Evolutionary conservation across 805 yeast species (phyloP).

Genomic region (Hanseniaspora valbyensis): DNA sequence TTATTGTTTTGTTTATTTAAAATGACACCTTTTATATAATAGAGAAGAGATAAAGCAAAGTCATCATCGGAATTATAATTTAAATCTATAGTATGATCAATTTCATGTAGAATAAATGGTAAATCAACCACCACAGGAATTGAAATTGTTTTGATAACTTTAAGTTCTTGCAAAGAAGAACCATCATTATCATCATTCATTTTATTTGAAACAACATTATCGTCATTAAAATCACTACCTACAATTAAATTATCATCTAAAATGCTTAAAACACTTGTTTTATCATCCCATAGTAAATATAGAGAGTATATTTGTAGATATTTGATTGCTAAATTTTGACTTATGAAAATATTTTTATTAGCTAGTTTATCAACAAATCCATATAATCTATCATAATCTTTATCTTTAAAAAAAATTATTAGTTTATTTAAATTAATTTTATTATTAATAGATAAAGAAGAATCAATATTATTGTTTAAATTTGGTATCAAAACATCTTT

Average conservation of each 20-base stretch:
- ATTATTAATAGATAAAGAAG: not conserved
- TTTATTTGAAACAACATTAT: not conserved
- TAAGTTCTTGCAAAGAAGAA: not conserved
- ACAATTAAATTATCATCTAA: not conserved
- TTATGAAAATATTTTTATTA: not conserved
- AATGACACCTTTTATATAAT: conserved; percentile 62
- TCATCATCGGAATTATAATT: conserved; percentile 1
- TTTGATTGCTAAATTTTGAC: not conserved
- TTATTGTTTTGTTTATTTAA: conserved; percentile 47
- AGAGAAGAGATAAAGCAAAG: conserved; percentile 39
- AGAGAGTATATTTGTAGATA: not conserved
- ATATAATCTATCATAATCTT: not conserved
- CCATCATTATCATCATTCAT: not conserved
- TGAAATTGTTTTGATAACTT: not conserved
- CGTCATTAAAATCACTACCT: not conserved
- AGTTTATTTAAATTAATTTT: not conserved
- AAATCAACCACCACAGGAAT: conserved; percentile 22
- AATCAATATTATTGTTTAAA: not conserved
- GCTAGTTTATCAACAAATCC: not conserved
- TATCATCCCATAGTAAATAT: conserved; percentile 1
- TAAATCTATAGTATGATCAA: conserved; percentile 24
- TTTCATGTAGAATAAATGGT: conserved; percentile 34
- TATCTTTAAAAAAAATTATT: not conserved
- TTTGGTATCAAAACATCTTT: not conserved
- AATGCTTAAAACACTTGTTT: not conserved